A percentile compares a stretch with the other conserved stretches of the same genome.
Evolutionary conservation across 2,329 filamentous ascomycete genomes (phyloP).

Genomic region (Aureobasidium sp.): DNA sequence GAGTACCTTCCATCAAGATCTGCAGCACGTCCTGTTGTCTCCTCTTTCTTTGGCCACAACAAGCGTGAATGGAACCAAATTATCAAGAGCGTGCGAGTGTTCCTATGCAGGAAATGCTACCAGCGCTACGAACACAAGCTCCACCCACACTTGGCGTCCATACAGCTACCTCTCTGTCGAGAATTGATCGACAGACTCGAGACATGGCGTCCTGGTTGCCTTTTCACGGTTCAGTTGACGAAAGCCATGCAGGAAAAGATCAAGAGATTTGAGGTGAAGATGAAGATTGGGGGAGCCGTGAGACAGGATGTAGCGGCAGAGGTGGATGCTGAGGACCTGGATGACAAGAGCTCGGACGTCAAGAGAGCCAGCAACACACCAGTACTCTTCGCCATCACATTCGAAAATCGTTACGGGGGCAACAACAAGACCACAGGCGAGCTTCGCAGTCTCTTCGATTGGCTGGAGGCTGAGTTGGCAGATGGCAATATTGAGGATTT

Average conservation of each 20-base stretch:
- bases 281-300: neutral
- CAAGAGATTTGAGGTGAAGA: neutral
- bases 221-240: neutral
- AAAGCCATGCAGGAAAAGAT: neutral
- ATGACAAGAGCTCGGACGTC: neutral
- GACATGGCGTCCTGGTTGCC: neutral
- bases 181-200: neutral
- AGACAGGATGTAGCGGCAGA: neutral
- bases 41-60: slow-evolving; percentile 11
- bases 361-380: neutral
- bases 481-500: neutral
- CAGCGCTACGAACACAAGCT: neutral
- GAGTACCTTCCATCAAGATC: neutral
- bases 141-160: neutral
- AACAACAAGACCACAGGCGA: neutral
- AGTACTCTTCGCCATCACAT: neutral
- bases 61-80: slow-evolving; percentile 10
- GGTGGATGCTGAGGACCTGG: neutral
- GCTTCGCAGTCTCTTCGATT: neutral
- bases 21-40: neutral
- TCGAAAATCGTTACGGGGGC: neutral
- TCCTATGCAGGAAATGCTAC: slow-evolving; percentile 6
- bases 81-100: neutral
- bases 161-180: neutral
- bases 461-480: neutral